These are phyloP conservation scores for Sclerotiophoma versabilis DNA, from an alignment of 2,329 filamentous ascomycete species.

Conservation along the genomic window DNA sequence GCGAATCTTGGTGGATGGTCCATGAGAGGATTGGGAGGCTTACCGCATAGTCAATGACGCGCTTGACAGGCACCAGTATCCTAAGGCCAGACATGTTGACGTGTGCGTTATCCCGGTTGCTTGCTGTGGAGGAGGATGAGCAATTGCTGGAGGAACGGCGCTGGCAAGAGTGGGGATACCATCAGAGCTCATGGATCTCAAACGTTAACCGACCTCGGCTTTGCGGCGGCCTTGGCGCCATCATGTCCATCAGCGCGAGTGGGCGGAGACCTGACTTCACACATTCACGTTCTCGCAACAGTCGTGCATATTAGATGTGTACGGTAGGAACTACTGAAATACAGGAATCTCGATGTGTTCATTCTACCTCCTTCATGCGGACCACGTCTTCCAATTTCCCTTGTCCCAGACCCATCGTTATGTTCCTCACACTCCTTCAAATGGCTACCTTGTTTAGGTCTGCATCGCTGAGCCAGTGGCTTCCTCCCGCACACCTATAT, in stretches of 20 bases:
- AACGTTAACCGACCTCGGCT: slow-evolving; percentile 27
- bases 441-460: no score
- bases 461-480: slow-evolving; percentile 49
- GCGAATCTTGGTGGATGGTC: not conserved
- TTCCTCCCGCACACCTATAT: slow-evolving; percentile 68
- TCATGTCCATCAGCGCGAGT: slow-evolving; percentile 7
- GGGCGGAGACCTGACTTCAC: no score
- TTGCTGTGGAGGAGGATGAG: slow-evolving; percentile 10
- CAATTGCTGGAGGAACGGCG: slow-evolving; percentile 14
- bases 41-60: slow-evolving; percentile 67
- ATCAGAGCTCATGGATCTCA: slow-evolving; percentile 26
- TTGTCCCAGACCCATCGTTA: no score
- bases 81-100: slow-evolving; percentile 56
- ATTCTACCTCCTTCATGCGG: no score
- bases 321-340: no score
- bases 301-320: no score
- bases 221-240: slow-evolving; percentile 22
- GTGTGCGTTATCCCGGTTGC: not conserved
- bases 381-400: no score
- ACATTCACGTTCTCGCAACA: no score
- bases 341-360: no score
- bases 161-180: slow-evolving; percentile 27
- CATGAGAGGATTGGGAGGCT: slow-evolving; percentile 18
- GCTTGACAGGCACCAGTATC: slow-evolving; percentile 64
- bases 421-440: no score